These are phyloP conservation scores for Saxispiralis lemnorum DNA, from an alignment of 495 filamentous ascomycete species.

Conservation along the genomic window DNA sequence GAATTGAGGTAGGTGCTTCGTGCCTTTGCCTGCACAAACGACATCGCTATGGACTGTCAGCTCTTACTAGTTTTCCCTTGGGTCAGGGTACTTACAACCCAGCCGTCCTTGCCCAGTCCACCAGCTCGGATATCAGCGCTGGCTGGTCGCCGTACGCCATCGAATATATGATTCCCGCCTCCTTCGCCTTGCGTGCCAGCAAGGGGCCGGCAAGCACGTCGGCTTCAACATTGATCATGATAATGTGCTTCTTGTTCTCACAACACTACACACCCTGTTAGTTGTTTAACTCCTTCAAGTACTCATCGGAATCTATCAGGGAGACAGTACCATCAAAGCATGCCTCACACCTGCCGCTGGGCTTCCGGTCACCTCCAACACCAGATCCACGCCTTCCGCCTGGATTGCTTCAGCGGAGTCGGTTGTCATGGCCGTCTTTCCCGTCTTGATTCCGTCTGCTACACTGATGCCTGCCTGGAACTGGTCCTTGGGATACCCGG, in stretches of 20 bases:
- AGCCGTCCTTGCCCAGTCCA: conserved; percentile 17
- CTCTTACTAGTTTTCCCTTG: neutral
- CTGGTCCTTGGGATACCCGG: conserved; percentile 11
- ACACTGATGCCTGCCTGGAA: conserved; percentile 9
- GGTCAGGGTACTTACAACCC: conserved; percentile 7
- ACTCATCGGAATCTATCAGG: neutral
- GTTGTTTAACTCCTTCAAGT: neutral
- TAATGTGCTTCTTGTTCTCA: conserved; percentile 19
- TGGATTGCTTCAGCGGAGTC: conserved; percentile 13
- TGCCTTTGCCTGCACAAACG: conserved; percentile 17
- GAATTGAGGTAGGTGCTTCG: conserved; percentile 16
- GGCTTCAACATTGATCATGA: conserved; percentile 19
- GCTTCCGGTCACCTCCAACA: conserved; percentile 15
- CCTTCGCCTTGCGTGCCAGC: conserved; percentile 11
- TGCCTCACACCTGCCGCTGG: conserved; percentile 17
- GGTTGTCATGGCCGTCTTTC: conserved; percentile 14
- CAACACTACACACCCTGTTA: conserved; percentile 8
- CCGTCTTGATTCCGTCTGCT: conserved; percentile 11
- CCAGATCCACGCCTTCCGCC: conserved; percentile 12
- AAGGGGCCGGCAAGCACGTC: conserved; percentile 17
- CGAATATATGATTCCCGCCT: conserved; percentile 18
- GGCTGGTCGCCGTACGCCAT: conserved; percentile 20
- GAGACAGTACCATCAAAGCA: conserved; percentile 3
- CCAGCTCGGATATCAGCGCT: conserved; percentile 15
- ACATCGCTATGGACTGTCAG: conserved; percentile 4